Evolutionary conservation across 768 basidiomycete species (phyloP).

Genomic region (Ramaria sp.): DNA sequence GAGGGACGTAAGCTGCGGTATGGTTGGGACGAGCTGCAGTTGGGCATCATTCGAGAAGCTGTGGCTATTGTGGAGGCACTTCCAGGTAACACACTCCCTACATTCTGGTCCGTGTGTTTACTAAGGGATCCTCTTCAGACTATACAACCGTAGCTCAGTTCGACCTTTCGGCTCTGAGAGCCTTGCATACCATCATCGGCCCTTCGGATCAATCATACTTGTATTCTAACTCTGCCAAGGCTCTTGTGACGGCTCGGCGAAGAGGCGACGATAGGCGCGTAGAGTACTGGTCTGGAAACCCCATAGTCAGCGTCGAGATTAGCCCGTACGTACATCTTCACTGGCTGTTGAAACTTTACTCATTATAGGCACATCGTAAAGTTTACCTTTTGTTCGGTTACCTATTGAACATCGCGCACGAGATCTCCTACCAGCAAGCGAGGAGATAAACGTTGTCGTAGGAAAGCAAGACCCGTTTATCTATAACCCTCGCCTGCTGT

Average conservation of each 20-base stretch:
- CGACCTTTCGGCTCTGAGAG: constrained; percentile 77
- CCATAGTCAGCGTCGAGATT: constrained; percentile 70
- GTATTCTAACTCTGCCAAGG: constrained; percentile 59
- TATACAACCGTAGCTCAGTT: constrained; percentile 79
- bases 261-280: constrained; percentile 63
- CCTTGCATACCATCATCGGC: constrained; percentile 55
- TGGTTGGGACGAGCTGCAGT: constrained; percentile 93
- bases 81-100: constrained; percentile 47
- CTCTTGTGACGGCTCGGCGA: constrained; percentile 61
- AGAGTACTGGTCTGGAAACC: constrained; percentile 81
- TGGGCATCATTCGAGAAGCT: constrained; percentile 88
- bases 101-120: background rate
- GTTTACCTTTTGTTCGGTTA: constrained; percentile 58
- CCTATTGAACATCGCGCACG: constrained; percentile 57
- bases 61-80: constrained; percentile 85
- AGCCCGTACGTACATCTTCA: constrained; percentile 46
- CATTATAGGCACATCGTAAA: constrained; percentile 19
- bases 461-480: constrained; percentile 74
- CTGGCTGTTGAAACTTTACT: background rate
- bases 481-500: constrained; percentile 66
- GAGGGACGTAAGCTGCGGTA: constrained; percentile 39
- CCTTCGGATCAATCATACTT: constrained; percentile 74
- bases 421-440: constrained; percentile 12
- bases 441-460: constrained; percentile 28
- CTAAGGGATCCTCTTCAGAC: constrained; percentile 36